phyloP scores from a whole-genome alignment of 805 yeast genomes.

The Candida krabiensis region DNA sequence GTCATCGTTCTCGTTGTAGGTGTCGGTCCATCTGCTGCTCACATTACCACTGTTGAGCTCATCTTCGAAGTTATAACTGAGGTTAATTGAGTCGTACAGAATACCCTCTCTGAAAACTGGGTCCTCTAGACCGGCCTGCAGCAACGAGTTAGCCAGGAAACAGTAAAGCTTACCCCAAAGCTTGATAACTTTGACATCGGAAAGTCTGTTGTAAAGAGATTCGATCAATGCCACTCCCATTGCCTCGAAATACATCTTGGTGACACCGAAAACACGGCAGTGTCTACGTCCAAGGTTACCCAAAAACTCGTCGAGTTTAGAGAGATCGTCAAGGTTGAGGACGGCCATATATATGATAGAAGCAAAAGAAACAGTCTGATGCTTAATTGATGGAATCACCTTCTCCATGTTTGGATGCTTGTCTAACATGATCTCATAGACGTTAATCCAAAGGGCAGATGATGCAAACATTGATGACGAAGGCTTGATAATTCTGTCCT shows the following conservation, averaged over 20 bases:
- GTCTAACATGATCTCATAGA: slow-evolving; percentile 58
- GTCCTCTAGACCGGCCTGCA: slow-evolving; percentile 24
- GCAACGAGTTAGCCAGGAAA: slow-evolving; percentile 31
- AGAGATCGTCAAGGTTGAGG: slow-evolving; percentile 53
- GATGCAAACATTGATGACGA: slow-evolving; percentile 39
- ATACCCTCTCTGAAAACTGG: slow-evolving; percentile 15
- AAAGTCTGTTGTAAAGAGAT: slow-evolving; percentile 56
- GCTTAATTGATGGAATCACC: slow-evolving; percentile 63
- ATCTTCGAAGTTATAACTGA: slow-evolving; percentile 3
- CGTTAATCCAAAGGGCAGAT: slow-evolving; percentile 65
- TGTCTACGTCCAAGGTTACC: slow-evolving; percentile 65
- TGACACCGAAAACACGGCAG: slow-evolving; percentile 62
- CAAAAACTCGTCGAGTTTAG: slow-evolving; percentile 51
- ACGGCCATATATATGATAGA: slow-evolving; percentile 66
- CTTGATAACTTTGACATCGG: slow-evolving; percentile 14
- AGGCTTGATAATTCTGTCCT: slow-evolving; percentile 6
- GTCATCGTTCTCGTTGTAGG: background rate
- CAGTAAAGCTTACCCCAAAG: slow-evolving; percentile 32
- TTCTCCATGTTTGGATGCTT: slow-evolving; percentile 55
- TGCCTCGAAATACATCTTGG: slow-evolving; percentile 56
- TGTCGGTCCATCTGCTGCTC: background rate
- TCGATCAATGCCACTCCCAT: slow-evolving; percentile 65
- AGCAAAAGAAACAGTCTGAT: slow-evolving; percentile 71
- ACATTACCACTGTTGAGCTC: background rate
- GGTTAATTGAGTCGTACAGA: slow-evolving; percentile 9